Evolutionary conservation across 495 filamentous ascomycete genomes (phyloP).

Genomic region (Aspergillus haitiensis): DNA sequence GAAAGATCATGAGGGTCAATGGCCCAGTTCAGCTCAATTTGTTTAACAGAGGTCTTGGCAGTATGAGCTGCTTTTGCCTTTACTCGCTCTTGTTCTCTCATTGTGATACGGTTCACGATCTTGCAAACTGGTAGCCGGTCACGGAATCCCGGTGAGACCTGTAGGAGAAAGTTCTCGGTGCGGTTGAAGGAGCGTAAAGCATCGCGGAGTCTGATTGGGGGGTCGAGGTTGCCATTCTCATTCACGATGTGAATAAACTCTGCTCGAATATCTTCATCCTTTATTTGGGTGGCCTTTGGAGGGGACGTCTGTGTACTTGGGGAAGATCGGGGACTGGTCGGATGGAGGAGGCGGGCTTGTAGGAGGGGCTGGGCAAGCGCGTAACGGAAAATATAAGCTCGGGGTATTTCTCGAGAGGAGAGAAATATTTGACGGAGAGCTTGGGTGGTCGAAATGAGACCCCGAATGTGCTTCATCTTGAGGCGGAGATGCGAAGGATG

Average conservation of each 20-base stretch:
- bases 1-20: constrained; percentile 66
- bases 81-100: constrained; percentile 43
- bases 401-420: constrained; percentile 25
- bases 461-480: constrained; percentile 43
- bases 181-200: constrained; percentile 53
- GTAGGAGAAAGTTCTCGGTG: constrained; percentile 54
- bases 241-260: constrained; percentile 56
- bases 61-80: constrained; percentile 41
- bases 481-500: neutral
- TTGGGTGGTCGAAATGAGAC: constrained; percentile 40
- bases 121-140: constrained; percentile 61
- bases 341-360: constrained; percentile 21
- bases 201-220: constrained; percentile 38
- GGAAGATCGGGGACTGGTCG: constrained; percentile 14
- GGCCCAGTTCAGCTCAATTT: constrained; percentile 83
- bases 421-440: constrained; percentile 40
- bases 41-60: constrained; percentile 52
- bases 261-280: constrained; percentile 57
- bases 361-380: constrained; percentile 9
- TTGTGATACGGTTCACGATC: constrained; percentile 54
- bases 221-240: constrained; percentile 47
- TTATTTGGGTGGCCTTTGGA: constrained; percentile 22
- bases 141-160: constrained; percentile 47
- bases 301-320: constrained; percentile 15
- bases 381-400: constrained; percentile 21